Percentiles rank a stretch among this genome's conserved stretches.
phyloP scores from a whole-genome alignment of 768 basidiomycete species.

The Cubamyces sp. region DNA sequence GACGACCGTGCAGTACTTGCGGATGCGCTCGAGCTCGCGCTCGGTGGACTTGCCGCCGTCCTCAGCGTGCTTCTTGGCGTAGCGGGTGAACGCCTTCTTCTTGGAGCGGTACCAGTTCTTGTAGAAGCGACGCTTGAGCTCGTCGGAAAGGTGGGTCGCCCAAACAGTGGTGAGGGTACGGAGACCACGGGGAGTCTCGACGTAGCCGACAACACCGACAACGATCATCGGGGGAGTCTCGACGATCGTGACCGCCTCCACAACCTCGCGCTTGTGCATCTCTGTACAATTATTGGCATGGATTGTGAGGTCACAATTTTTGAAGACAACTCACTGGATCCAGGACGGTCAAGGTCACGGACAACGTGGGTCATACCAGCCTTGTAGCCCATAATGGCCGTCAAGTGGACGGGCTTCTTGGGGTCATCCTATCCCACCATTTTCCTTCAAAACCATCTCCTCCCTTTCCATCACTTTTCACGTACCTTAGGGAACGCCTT shows the following conservation, averaged over 20 bases:
- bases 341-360: constrained; percentile 98
- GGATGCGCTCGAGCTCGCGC: constrained; percentile 98
- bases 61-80: constrained; percentile 99
- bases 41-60: constrained; percentile 88
- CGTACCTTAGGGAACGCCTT: constrained; percentile 98
- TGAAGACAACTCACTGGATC: constrained; percentile 81
- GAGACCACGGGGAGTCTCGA: constrained; percentile 98
- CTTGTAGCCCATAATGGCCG: constrained; percentile 99
- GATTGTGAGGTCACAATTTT: not conserved
- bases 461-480: not conserved
- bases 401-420: constrained; percentile 98
- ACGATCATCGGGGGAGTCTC: constrained; percentile 97
- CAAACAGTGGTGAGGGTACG: constrained; percentile 98
- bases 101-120: constrained; percentile 99
- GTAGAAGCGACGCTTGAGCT: constrained; percentile 99
- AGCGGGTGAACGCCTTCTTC: constrained; percentile 99
- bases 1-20: constrained; percentile 99
- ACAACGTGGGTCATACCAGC: constrained; percentile 99
- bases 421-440: constrained; percentile 84
- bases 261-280: constrained; percentile 99
- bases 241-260: constrained; percentile 94
- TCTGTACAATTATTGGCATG: constrained; percentile 53
- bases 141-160: constrained; percentile 98
- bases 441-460: not conserved
- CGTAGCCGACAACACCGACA: constrained; percentile 98